Conservation (phyloP, 371 early-diverging fungal genomes). For the Syncephalis plumigaleata region DNA sequence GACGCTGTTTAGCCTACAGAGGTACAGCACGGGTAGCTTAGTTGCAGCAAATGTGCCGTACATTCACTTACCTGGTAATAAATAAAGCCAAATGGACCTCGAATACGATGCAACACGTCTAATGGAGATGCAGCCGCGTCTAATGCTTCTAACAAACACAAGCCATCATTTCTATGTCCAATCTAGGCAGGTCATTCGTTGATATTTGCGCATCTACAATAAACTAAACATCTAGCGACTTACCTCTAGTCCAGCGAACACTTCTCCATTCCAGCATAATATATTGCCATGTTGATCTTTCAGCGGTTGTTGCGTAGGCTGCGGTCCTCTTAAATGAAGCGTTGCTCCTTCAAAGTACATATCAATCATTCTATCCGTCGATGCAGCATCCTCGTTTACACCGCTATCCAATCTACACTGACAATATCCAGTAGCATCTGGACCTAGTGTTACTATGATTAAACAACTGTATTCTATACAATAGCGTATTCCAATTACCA, state of each 20-base stretch:
- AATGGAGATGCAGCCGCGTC: slow-evolving; percentile 12
- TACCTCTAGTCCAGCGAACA: slow-evolving; percentile 52
- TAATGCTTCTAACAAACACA: slow-evolving; percentile 5
- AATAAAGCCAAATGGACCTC: slow-evolving; percentile 66
- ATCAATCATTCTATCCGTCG: background rate
- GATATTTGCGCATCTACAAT: background rate
- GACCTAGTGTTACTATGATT: background rate
- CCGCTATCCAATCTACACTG: background rate
- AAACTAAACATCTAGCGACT: background rate
- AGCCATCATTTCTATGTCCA: too few species aligned
- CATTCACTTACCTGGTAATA: slow-evolving; percentile 30
- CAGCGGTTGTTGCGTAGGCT: slow-evolving; percentile 49
- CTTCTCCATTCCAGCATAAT: slow-evolving; percentile 70
- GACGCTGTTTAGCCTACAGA: slow-evolving; percentile 15
- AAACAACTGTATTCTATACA: background rate
- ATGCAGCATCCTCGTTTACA: background rate
- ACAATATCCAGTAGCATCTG: background rate
- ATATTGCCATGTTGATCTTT: slow-evolving; percentile 19
- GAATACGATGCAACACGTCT: slow-evolving; percentile 24
- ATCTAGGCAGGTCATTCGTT: background rate
- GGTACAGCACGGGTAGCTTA: too few species aligned
- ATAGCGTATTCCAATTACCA: slow-evolving; percentile 2
- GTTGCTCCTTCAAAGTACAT: background rate
- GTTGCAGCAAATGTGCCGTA: too few species aligned
- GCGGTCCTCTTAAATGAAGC: slow-evolving; percentile 55